phyloP scores from a whole-genome alignment of 1,284 basidiomycete species.

The Ustilago curta region DNA sequence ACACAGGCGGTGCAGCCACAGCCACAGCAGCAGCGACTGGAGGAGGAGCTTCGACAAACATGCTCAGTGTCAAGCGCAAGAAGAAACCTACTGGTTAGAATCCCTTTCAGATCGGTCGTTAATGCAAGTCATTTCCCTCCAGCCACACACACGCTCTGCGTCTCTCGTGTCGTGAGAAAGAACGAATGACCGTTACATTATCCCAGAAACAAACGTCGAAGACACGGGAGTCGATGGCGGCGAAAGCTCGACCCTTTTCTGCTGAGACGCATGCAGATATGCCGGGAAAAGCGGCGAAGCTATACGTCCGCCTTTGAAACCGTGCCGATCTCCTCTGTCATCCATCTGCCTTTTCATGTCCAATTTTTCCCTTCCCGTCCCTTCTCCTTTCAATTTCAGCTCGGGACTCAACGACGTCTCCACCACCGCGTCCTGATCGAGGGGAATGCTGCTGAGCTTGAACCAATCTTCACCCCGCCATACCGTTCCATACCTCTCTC shows the following conservation, averaged over 20 bases:
- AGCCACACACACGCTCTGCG: too few species aligned
- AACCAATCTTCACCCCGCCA: slow-evolving; percentile 4
- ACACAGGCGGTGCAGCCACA: not conserved
- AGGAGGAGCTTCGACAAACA: slow-evolving; percentile 9
- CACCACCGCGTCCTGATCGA: not conserved
- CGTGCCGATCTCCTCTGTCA: too few species aligned
- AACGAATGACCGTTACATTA: not conserved
- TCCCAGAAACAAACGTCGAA: not conserved
- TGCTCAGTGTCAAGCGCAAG: slow-evolving; percentile 52
- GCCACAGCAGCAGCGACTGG: not conserved
- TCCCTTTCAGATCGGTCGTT: not conserved
- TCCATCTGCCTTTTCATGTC: not conserved
- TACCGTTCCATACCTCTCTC: slow-evolving; percentile 10
- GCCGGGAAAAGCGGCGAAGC: slow-evolving; percentile 40
- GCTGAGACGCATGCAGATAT: slow-evolving; percentile 35
- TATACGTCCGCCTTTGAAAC: slow-evolving; percentile 27
- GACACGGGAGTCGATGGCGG: too few species aligned
- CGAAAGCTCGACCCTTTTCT: slow-evolving; percentile 15
- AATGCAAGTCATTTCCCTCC: too few species aligned
- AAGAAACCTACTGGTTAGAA: slow-evolving; percentile 28
- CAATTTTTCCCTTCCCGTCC: too few species aligned
- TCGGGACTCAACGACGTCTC: not conserved
- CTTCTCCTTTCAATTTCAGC: not conserved
- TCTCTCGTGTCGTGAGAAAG: not conserved
- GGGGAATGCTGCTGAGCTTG: not conserved